Evolutionary conservation across 345 rosid species (phyloP).

Genomic region (Chamaenerion angustifolium): DNA sequence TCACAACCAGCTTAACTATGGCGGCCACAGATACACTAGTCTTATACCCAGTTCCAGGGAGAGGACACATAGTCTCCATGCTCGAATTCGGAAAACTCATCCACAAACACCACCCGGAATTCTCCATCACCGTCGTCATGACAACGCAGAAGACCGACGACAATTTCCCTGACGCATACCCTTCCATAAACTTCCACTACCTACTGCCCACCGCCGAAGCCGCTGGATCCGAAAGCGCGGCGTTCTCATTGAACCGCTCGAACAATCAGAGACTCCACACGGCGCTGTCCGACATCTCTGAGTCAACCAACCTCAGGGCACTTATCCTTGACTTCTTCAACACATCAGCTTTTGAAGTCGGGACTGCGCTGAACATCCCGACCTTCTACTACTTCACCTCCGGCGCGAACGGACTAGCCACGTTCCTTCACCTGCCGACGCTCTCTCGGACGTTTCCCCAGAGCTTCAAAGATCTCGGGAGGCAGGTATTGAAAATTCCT

Average conservation of each 20-base stretch:
- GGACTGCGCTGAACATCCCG: slow-evolving; percentile 12
- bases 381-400: slow-evolving; percentile 20
- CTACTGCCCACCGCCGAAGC: slow-evolving; percentile 5
- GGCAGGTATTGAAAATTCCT: slow-evolving; percentile 4
- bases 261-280: slow-evolving; percentile 10
- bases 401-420: slow-evolving; percentile 8
- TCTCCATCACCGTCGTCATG: slow-evolving; percentile 3
- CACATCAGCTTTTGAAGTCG: slow-evolving; percentile 10
- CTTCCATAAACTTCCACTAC: slow-evolving; percentile 20
- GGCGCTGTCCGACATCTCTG: slow-evolving; percentile 10
- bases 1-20: no score
- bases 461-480: slow-evolving; percentile 15
- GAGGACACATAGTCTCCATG: slow-evolving; percentile 5
- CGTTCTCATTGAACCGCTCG: slow-evolving; percentile 9
- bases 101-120: slow-evolving; percentile 3
- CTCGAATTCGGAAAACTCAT: slow-evolving; percentile 1
- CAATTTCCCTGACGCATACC: slow-evolving; percentile 4
- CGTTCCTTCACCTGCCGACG: slow-evolving; percentile 11
- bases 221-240: neutral
- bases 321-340: slow-evolving; percentile 20
- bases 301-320: slow-evolving; percentile 10
- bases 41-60: neutral
- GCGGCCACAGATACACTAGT: neutral
- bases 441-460: neutral
- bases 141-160: neutral